Conservation (phyloP, 1,284 basidiomycete genomes). For the Fomitopsis palustris region DNA sequence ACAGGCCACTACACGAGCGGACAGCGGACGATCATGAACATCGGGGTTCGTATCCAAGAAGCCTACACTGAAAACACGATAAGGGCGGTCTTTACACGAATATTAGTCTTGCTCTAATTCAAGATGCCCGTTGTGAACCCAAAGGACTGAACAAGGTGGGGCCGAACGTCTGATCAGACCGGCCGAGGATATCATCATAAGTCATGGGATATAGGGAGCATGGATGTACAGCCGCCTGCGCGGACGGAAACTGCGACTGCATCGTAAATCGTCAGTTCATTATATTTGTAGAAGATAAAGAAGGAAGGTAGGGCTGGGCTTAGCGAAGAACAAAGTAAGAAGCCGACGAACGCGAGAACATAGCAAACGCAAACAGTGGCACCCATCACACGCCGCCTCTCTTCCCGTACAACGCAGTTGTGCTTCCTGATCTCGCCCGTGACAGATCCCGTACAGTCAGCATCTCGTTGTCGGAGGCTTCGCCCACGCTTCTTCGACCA, state of each 20-base stretch:
- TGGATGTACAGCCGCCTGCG: slow-evolving; percentile 14
- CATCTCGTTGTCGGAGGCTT: slow-evolving; percentile 20
- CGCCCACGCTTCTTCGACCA: slow-evolving; percentile 48
- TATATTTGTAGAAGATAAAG: slow-evolving; percentile 9
- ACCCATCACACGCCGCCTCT: slow-evolving; percentile 3
- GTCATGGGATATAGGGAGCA: slow-evolving; percentile 19
- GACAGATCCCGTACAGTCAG: slow-evolving; percentile 15
- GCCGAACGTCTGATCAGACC: neutral
- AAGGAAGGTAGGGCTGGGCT: neutral
- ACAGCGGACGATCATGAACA: too few species aligned
- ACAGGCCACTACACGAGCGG: too few species aligned
- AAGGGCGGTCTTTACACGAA: neutral
- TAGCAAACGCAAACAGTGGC: slow-evolving; percentile 3
- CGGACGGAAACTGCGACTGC: slow-evolving; percentile 8
- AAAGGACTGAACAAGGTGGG: neutral
- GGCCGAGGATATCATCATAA: slow-evolving; percentile 16
- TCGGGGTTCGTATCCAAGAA: neutral
- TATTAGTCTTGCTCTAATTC: neutral
- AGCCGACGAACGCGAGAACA: neutral
- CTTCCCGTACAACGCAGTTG: slow-evolving; percentile 12
- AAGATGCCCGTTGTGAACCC: neutral
- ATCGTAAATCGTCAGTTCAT: slow-evolving; percentile 21
- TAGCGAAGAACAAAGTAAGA: neutral
- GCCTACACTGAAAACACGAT: neutral
- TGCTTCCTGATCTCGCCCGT: slow-evolving; percentile 22